A percentile compares a stretch with the other conserved stretches of the same genome.
phyloP scores from a whole-genome alignment of 805 yeast genomes.

The Candida krabiensis region DNA sequence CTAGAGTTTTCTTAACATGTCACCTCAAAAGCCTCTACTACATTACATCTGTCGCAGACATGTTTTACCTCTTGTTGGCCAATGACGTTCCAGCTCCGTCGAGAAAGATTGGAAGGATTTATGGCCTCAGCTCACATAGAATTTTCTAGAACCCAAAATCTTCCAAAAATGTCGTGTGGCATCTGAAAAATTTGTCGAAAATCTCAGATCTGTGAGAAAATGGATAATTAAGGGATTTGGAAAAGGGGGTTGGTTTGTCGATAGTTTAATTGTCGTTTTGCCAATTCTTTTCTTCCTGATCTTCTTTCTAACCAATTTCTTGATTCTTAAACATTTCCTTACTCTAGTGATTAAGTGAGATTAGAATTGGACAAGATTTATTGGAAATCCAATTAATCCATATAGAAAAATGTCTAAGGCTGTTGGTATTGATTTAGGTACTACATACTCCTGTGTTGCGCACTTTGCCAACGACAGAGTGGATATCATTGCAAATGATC shows the following conservation, averaged over 20 bases:
- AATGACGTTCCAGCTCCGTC: constrained; percentile 6
- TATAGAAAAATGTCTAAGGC: constrained; percentile 44
- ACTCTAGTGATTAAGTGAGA: too few relatives aligned
- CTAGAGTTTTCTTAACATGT: neutral
- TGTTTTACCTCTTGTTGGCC: too few relatives aligned
- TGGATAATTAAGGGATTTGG: neutral
- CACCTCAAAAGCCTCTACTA: too few relatives aligned
- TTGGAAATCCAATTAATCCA: too few relatives aligned
- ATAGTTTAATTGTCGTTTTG: neutral
- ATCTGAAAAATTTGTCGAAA: constrained; percentile 14
- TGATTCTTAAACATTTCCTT: too few relatives aligned
- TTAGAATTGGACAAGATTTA: too few relatives aligned
- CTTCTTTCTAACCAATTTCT: too few relatives aligned
- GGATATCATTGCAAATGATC: constrained; percentile 95
- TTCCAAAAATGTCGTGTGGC: constrained; percentile 10
- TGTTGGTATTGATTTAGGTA: constrained; percentile 80
- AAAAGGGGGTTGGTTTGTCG: too few relatives aligned
- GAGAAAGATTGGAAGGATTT: too few relatives aligned
- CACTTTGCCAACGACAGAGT: constrained; percentile 90
- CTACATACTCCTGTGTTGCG: constrained; percentile 95
- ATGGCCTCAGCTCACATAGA: too few relatives aligned
- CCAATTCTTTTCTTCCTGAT: neutral
- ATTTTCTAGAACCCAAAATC: constrained; percentile 7
- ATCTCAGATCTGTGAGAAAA: constrained; percentile 3
- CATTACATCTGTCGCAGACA: too few relatives aligned